Percentiles rank a stretch among this genome's conserved stretches.
phyloP scores from a whole-genome alignment of 176 grass and related monocot species.

The Rhipidocladum racemiflorum region DNA sequence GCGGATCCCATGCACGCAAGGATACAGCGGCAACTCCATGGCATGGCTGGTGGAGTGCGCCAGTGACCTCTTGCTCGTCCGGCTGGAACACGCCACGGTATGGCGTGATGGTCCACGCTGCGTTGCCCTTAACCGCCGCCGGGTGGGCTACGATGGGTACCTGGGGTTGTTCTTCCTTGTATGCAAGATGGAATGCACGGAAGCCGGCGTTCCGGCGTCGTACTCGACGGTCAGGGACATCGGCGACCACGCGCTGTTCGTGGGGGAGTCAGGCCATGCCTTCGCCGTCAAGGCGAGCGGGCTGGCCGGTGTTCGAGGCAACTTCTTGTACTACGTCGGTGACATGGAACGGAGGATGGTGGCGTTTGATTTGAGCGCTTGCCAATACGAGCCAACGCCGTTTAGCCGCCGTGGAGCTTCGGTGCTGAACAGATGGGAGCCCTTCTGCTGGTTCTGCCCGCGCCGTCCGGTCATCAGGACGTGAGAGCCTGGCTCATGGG shows the following conservation, averaged over 20 bases:
- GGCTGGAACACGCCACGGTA: neutral
- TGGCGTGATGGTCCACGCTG: neutral
- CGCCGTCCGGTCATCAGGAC: neutral
- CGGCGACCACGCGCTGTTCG: conserved; percentile 6
- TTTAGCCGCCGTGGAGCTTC: neutral
- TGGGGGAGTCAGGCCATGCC: neutral
- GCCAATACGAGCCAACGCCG: neutral
- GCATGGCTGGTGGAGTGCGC: conserved; percentile 3
- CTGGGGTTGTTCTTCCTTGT: neutral
- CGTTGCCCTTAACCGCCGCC: neutral
- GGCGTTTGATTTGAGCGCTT: neutral
- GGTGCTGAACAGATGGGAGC: neutral
- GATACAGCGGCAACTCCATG: neutral
- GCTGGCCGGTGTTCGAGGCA: neutral
- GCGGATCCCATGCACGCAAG: neutral
- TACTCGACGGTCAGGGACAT: neutral
- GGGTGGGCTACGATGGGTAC: neutral
- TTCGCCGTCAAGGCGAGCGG: conserved; percentile 14
- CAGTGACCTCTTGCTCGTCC: conserved; percentile 9
- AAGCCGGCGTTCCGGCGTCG: neutral
- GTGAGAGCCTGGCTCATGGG: neutral
- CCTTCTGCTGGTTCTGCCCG: neutral
- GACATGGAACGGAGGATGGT: neutral
- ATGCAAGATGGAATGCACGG: neutral
- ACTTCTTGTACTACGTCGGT: conserved; percentile 18